Base-by-base conservation (phyloP, 768 basidiomycete genomes). In the Hygrophorus russula region DNA sequence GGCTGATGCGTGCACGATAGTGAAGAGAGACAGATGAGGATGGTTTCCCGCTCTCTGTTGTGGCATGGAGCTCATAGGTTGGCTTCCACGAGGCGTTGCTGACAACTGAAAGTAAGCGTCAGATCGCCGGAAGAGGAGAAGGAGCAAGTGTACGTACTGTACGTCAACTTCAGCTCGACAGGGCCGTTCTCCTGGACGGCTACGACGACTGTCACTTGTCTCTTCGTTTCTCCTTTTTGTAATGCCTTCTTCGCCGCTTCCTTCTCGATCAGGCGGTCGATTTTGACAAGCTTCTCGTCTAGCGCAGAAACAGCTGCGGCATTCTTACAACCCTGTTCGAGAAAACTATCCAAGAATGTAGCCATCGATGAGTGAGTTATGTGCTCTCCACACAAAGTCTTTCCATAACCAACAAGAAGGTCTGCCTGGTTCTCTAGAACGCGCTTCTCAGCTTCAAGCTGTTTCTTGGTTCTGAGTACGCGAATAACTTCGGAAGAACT, bases 201-300 rank as follows among this genome's bases (percentile, higher is more conserved):
- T 24, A 77, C 57, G 27, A 73, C 65, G 43, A 72, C 59, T 4
- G 64, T 62, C 18, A 75, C 65, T 42, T 64, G 53, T 17, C 62
- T 64, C 2, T 46, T 42, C 2, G 60, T 47, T 1, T 50, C 48
- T 5, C 65, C 68, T 52, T 63, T 63, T 59, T 63, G 69, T 14
- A 50, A 41, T 19, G 57, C 44, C 7, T 52, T 45, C 42, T 64
- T 64, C 10, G 60, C 48, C 13, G 49, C 51, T 46, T 69, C 60
- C 31, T 48, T 49, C 12, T 64, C 58, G 31, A 75, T 71, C 48
- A 65, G 55, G 2, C 65, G 58, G 24, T 63, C 55, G 13, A 73
- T 46, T 3, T 56, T 54, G 14, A 64, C 56, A 9, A 77, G 65
- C 47, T 70, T 51, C 35, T 70, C 70, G 24, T 66, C 56, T 17